Base-by-base conservation (phyloP, 768 basidiomycete species). In the Mycena amicta region DNA sequence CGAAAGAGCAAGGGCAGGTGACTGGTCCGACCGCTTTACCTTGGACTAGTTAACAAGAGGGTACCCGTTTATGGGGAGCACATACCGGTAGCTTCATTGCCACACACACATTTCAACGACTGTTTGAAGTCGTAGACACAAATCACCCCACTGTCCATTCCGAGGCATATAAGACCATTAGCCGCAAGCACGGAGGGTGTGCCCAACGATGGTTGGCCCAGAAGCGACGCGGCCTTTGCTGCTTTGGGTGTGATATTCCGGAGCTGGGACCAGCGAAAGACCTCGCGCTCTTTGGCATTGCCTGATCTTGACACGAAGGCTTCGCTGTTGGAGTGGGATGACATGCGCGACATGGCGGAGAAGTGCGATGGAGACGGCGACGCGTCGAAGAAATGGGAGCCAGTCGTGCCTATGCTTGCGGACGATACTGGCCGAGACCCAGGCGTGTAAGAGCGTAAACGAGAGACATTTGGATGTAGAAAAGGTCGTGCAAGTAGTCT, bases 71-170 rank as follows among this genome's bases (percentile, higher is more conserved):
- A n/a, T n/a, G n/a, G n/a, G n/a, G n/a, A n/a, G 25, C 39, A 62
- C 69, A 31, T 72, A 95, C 93, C 84, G 64, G 83, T 75, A 18
- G 74, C 56, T 53, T 91, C 86, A 52, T 76, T 84, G 8, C 93
- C 93, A 63, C 94, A 93, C 11, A 95, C 76, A 63, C 87, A 86
- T 63, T 85, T 85, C 61, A 96, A 67, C 5, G 86, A 86, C 71
- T 98, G 96, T 67, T 88, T 88, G 70, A 97, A 98, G 71, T 94
- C 93, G 71, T 93, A 95, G 2, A 98, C 89, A 49, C 86, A 80
- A 41, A 91, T 79, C 66, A 81, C 85, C 13, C 95, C 97, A 28
- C 77, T 77, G 46, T 88, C 86, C 5, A 91, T 95, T 16, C 97
- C 97, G 5, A 98, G 76, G 63, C 94, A 97, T 30, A 99, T 84